Conservation (phyloP, 2,329 filamentous ascomycete genomes). For the Coleophoma eucalyptorum region DNA sequence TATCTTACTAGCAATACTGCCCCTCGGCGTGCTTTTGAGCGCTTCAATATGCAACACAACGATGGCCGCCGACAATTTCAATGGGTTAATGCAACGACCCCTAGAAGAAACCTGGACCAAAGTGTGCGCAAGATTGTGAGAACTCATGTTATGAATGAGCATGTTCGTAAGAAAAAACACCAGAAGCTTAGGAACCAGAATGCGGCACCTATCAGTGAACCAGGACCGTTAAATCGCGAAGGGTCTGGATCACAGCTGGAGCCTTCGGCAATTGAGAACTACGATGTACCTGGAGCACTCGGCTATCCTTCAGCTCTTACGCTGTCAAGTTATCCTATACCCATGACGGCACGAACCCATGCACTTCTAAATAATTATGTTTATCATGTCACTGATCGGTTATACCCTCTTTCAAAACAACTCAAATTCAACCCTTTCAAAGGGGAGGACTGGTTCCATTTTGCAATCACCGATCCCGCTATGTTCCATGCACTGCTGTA, state of each 20-base stretch:
- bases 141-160: constrained; percentile 15
- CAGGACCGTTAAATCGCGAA: background rate
- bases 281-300: no score
- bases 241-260: background rate
- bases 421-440: no score
- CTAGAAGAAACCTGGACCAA: constrained; percentile 4
- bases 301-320: no score
- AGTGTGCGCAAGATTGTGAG: constrained; percentile 11
- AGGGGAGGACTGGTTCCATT: constrained; percentile 12
- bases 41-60: background rate
- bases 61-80: constrained; percentile 6
- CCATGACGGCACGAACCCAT: no score
- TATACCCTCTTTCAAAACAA: no score
- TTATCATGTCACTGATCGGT: no score
- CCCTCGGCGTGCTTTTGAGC: no score
- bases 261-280: no score
- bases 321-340: no score
- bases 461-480: constrained; percentile 14
- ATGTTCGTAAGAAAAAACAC: constrained; percentile 5
- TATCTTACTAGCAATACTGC: no score
- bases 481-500: constrained; percentile 19
- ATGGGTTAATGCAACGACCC: constrained; percentile 11
- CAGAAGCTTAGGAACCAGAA: background rate
- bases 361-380: no score
- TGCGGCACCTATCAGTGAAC: background rate